phyloP scores from a whole-genome alignment of 352 stramenopile species.

The Blastocystis sp. region DNA sequence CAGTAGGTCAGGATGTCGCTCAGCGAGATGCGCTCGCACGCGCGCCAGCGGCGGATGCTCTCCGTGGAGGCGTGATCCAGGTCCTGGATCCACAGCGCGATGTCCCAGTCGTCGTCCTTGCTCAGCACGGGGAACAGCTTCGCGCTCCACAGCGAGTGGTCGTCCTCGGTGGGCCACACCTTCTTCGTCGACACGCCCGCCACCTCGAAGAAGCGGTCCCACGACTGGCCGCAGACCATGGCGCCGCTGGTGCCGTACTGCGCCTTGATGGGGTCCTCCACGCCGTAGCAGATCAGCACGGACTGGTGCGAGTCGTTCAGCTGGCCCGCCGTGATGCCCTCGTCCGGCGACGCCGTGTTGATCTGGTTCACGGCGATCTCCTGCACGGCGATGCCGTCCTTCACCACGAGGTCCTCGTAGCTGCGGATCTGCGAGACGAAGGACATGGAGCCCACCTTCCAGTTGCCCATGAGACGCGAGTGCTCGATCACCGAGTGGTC shows the following conservation, averaged over 20 bases:
- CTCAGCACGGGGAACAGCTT: conserved; percentile 72
- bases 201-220: conserved; percentile 73
- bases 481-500: conserved; percentile 63
- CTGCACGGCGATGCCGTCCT: conserved; percentile 58
- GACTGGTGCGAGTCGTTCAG: background rate
- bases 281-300: conserved; percentile 60
- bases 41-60: conserved; percentile 53
- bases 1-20: conserved; percentile 71
- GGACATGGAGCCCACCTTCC: conserved; percentile 1
- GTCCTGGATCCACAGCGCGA: conserved; percentile 69
- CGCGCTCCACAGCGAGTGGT: conserved; percentile 71
- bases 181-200: conserved; percentile 12
- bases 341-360: conserved; percentile 16
- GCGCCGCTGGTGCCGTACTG: conserved; percentile 11
- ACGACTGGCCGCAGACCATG: conserved; percentile 68
- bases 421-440: conserved; percentile 68
- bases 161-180: conserved; percentile 37
- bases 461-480: conserved; percentile 23
- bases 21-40: conserved; percentile 69
- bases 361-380: conserved; percentile 30
- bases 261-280: conserved; percentile 73
- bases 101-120: conserved; percentile 18
- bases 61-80: conserved; percentile 31
- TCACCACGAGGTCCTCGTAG: conserved; percentile 38
- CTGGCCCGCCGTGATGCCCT: conserved; percentile 7